These are phyloP conservation scores for Arabis alpina DNA, from an alignment of 345 rosid genomes.

Conservation along the genomic window DNA sequence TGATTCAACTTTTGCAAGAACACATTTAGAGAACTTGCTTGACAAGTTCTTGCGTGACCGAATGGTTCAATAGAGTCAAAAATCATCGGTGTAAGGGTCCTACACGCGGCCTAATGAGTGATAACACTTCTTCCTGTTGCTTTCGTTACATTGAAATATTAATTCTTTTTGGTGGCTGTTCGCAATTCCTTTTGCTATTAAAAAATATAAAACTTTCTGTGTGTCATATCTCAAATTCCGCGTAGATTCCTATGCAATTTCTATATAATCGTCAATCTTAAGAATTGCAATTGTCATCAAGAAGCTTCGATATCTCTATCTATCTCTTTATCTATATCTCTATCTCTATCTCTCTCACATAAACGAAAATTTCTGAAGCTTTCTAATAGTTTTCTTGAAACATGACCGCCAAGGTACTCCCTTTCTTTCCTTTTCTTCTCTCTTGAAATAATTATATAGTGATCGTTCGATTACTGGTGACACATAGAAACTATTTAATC, in stretches of 20 bases:
- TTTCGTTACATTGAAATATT: not conserved
- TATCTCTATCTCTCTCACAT: not conserved
- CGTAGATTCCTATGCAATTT: slow-evolving; percentile 1
- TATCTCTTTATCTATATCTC: no score
- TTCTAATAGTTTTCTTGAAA: slow-evolving; percentile 6
- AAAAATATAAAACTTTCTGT: not conserved
- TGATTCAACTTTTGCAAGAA: not conserved
- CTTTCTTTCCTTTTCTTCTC: not conserved
- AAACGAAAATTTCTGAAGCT: slow-evolving; percentile 14
- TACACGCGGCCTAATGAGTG: not conserved
- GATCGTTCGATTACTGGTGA: not conserved
- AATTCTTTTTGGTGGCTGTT: not conserved
- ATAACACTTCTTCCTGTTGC: slow-evolving; percentile 4
- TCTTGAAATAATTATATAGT: not conserved
- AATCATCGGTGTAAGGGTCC: slow-evolving; percentile 19
- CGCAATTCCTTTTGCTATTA: not conserved
- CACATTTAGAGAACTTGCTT: slow-evolving; percentile 14
- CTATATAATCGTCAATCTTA: slow-evolving; percentile 11
- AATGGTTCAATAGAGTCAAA: slow-evolving; percentile 12
- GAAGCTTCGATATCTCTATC: slow-evolving; percentile 19
- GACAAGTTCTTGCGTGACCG: slow-evolving; percentile 22
- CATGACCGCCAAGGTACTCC: slow-evolving; percentile 27
- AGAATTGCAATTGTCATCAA: slow-evolving; percentile 25
- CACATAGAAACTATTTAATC: not conserved
- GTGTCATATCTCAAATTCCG: slow-evolving; percentile 11